Evolutionary conservation across 225 moss, liverwort and hornwort genomes (phyloP).

Genomic region (Asterella californica): DNA sequence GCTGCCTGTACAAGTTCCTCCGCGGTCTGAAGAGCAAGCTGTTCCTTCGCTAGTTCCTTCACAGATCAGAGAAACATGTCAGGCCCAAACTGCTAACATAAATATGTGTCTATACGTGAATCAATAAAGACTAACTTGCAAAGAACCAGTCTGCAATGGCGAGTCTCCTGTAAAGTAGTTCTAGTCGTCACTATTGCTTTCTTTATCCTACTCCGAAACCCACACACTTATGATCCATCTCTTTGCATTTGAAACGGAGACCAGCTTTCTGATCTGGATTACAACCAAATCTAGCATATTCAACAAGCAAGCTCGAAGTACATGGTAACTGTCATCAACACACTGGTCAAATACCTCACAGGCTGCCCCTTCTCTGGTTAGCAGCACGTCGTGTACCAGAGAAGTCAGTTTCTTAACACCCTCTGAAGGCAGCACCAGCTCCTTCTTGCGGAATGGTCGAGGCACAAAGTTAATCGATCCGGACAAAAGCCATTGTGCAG

Average conservation of each 20-base stretch:
- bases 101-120: no score
- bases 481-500: slow-evolving; percentile 68
- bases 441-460: slow-evolving; percentile 70
- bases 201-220: no score
- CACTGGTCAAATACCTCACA: slow-evolving; percentile 28
- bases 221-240: not conserved
- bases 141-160: no score
- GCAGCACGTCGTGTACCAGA: slow-evolving; percentile 70
- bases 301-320: not conserved
- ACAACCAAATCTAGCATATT: not conserved
- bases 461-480: slow-evolving; percentile 87
- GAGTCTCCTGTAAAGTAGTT: no score
- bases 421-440: slow-evolving; percentile 73
- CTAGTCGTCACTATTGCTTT: no score
- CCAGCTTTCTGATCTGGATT: not conserved
- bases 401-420: slow-evolving; percentile 75
- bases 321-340: not conserved
- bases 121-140: no score
- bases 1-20: slow-evolving; percentile 64
- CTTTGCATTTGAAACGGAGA: not conserved
- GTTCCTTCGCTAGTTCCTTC: slow-evolving; percentile 85
- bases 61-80: slow-evolving; percentile 16
- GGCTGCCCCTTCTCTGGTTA: slow-evolving; percentile 60
- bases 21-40: slow-evolving; percentile 74
- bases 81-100: not conserved